Evolutionary conservation across 169 alveolate genomes (phyloP), one percentile per base, ranked within the genome.

Genomic region (Hepatocystis sp.): DNA sequence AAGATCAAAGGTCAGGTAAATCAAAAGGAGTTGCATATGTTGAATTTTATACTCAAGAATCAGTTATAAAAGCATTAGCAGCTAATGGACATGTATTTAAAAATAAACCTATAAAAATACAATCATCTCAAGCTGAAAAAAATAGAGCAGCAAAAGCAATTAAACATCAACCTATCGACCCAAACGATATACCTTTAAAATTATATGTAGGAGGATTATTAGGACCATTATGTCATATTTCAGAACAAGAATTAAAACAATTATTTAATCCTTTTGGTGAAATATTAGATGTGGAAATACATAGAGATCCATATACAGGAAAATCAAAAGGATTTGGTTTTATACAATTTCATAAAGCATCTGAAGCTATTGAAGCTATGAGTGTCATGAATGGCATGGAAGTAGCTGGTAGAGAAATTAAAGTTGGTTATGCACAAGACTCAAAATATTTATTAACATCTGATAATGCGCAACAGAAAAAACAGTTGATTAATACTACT

Each of bases 11-110:
- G 66, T 94, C 99, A 32, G 98, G 98, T 8, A 96, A 96, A 68
- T 95, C 99, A 27, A 98, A 98, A 93, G 99, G 99, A 46, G 98
- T 98, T 53, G 98, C 99, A 36, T 98, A 98, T 85, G 99, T 97
- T 10, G 99, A 98, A 92, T 98, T 98, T 84, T 97, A 97, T 90
- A 95, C 98, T 19, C 97, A 96, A 46, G 99, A 98, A 81, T 91
- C 98, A 13, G 99, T 98, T 32, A 90, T 96, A 68, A 94, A 96
- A 88, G 99, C 99, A 2, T 92, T 98, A 91, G 95, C 96, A 23
- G 92, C 97, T 51, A 94, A 95, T 65, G 99, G 99, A 0, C 94
- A 93, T 61, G 91, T 91, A 84, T 78, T 97, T 44, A 93, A 94
- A 84, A 99, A 98, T 15, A 96, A 95, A 67, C 96, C 98, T 1